A percentile compares a stretch with the other conserved stretches of the same genome.
Conservation (phyloP, 2,329 filamentous ascomycete species). For the Passalora sequoiae region DNA sequence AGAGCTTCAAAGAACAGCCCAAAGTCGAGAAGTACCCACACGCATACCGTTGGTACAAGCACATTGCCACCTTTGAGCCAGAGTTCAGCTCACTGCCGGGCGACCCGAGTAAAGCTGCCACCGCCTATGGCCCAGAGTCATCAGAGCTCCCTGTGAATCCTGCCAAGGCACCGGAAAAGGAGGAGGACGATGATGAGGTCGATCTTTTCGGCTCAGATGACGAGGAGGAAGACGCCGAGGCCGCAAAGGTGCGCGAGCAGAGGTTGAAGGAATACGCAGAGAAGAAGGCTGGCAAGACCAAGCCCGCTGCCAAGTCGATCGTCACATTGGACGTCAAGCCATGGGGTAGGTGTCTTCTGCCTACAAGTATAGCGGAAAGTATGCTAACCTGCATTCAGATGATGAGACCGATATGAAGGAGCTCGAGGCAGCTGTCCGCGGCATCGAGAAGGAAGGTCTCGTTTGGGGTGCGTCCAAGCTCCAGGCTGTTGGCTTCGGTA, state of each 20-base stretch:
- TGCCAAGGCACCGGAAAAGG: constrained; percentile 69
- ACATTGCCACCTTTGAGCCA: constrained; percentile 86
- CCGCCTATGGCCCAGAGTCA: constrained; percentile 83
- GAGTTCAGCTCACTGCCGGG: constrained; percentile 89
- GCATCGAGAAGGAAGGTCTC: constrained; percentile 86
- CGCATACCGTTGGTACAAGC: constrained; percentile 97
- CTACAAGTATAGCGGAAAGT: too few relatives aligned
- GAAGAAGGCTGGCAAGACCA: constrained; percentile 93
- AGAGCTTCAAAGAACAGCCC: constrained; percentile 73
- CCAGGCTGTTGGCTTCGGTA: constrained; percentile 88
- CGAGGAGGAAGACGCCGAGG: constrained; percentile 90
- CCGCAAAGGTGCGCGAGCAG: constrained; percentile 76
- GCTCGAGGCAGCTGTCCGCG: constrained; percentile 73
- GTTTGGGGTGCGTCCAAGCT: constrained; percentile 92
- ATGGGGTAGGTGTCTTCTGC: constrained; percentile 92
- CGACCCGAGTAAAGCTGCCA: constrained; percentile 83
- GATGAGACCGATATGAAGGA: constrained; percentile 85
- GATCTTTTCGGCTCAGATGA: constrained; percentile 91
- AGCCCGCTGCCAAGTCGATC: constrained; percentile 90
- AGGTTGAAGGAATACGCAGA: constrained; percentile 88
- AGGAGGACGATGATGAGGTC: constrained; percentile 66
- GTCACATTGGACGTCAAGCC: constrained; percentile 97
- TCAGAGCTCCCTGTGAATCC: constrained; percentile 75
- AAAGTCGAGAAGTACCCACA: constrained; percentile 83
- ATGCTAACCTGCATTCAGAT: too few relatives aligned